Evolutionary conservation across 2,329 filamentous ascomycete genomes (phyloP).

Genomic region (Ampelomyces quisqualis): DNA sequence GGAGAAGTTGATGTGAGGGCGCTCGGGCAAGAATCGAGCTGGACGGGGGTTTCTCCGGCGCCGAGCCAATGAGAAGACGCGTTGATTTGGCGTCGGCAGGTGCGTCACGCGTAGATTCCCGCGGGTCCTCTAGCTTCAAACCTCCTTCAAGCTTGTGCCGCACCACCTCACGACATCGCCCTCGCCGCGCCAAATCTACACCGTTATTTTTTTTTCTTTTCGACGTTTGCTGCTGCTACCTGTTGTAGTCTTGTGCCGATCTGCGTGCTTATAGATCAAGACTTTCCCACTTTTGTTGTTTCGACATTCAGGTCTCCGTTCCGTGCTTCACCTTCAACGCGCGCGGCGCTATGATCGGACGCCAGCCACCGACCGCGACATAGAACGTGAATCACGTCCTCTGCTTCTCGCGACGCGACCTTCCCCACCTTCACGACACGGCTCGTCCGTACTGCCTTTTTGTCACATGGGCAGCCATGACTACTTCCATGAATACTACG

Average conservation of each 20-base stretch:
- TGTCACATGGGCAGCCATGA: conserved; percentile 33
- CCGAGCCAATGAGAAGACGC: conserved; percentile 28
- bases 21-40: conserved; percentile 14
- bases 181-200: conserved; percentile 11
- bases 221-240: conserved; percentile 20
- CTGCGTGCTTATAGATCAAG: conserved; percentile 3
- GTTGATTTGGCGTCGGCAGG: conserved; percentile 12
- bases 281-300: conserved; percentile 11
- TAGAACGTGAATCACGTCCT: conserved; percentile 26
- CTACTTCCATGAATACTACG: conserved; percentile 30
- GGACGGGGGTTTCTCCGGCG: conserved; percentile 16
- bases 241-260: conserved; percentile 6
- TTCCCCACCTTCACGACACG: conserved; percentile 19
- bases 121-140: conserved; percentile 17
- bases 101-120: conserved; percentile 24
- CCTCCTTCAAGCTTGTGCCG: conserved; percentile 25
- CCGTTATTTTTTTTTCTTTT: conserved; percentile 11
- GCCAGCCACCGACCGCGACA: conserved; percentile 41
- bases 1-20: conserved; percentile 29
- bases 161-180: conserved; percentile 18
- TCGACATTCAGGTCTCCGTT: conserved; percentile 12
- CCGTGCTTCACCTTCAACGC: conserved; percentile 25
- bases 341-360: conserved; percentile 40
- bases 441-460: conserved; percentile 10
- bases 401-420: conserved; percentile 25